A percentile compares a stretch with the other conserved stretches of the same genome.
These are phyloP conservation scores for Coemansia reversa DNA, from an alignment of 192 early-diverging fungal species.

Conservation along the genomic window DNA sequence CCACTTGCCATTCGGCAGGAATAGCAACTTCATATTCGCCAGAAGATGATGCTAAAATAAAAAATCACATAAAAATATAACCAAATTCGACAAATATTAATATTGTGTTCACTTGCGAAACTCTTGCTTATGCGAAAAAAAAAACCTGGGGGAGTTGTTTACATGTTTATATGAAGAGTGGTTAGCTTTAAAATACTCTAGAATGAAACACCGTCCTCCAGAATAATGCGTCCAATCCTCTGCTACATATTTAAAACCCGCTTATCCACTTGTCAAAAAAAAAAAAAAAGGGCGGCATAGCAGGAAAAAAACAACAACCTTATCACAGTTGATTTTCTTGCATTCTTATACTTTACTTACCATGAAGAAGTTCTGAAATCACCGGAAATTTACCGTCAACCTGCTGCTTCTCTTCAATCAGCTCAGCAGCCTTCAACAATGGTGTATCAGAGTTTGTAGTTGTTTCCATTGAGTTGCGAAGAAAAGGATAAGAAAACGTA, in stretches of 20 bases:
- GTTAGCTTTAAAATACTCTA: not conserved
- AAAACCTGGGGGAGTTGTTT: not conserved
- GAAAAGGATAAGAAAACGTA: not conserved
- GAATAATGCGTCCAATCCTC: not conserved
- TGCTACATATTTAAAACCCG: not conserved
- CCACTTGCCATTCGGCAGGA: conserved; percentile 56
- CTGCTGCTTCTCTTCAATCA: conserved; percentile 37
- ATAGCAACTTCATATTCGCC: conserved; percentile 53
- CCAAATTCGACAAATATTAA: not conserved
- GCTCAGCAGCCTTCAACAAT: conserved; percentile 26
- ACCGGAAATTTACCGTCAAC: conserved; percentile 44
- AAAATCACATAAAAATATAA: conserved; percentile 1
- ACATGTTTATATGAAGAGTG: not conserved
- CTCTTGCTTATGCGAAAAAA: not conserved
- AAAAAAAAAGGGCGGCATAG: not conserved
- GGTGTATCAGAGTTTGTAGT: conserved; percentile 14
- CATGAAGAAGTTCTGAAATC: conserved; percentile 50
- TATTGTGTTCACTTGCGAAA: not conserved
- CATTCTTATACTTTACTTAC: conserved; percentile 33
- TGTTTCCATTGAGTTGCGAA: conserved; percentile 5
- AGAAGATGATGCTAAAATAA: conserved; percentile 53
- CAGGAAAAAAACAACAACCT: too few species aligned
- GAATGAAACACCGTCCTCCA: not conserved
- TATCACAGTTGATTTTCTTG: not conserved
- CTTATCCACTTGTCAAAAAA: conserved; percentile 2